Evolutionary conservation across 2,329 filamentous ascomycete genomes (phyloP).

Genomic region (Aspergillus pseudonomiae): DNA sequence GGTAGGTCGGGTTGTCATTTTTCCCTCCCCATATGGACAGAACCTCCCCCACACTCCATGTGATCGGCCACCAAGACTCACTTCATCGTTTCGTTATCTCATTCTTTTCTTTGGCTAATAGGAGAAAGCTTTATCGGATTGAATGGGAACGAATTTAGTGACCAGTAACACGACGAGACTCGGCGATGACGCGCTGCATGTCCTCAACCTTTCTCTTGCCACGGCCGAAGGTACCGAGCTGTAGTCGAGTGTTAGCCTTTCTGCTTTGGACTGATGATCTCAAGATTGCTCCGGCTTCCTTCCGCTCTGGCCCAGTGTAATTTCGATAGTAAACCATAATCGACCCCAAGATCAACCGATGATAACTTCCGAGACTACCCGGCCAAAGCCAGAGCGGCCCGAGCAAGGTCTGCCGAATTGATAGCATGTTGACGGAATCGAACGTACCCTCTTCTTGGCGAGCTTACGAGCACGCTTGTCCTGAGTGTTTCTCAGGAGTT

Average conservation of each 20-base stretch:
- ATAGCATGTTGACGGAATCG: constrained; percentile 7
- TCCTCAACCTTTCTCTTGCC: constrained; percentile 99
- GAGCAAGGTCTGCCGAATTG: neutral
- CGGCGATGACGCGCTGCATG: constrained; percentile 96
- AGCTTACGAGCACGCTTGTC: constrained; percentile 99
- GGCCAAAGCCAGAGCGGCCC: constrained; percentile 4
- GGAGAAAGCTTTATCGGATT: constrained; percentile 21
- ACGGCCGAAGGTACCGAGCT: constrained; percentile 98
- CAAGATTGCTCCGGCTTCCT: neutral
- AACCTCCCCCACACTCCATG: constrained; percentile 13
- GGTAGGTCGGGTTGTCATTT: constrained; percentile 3
- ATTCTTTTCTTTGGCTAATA: constrained; percentile 26
- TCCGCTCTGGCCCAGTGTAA: neutral
- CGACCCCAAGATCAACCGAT: neutral
- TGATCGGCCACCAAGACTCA: constrained; percentile 15
- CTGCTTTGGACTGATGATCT: neutral
- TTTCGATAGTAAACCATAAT: neutral
- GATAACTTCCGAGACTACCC: constrained; percentile 1
- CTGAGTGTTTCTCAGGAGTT: constrained; percentile 98
- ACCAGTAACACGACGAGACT: constrained; percentile 75
- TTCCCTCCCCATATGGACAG: constrained; percentile 8
- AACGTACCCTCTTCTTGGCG: constrained; percentile 94
- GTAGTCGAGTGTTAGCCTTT: constrained; percentile 25
- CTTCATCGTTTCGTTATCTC: constrained; percentile 30
- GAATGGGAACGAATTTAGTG: constrained; percentile 56